A percentile compares a stretch with the other conserved stretches of the same genome.
These are phyloP conservation scores for Trichomonascaceae sp. DNA, from an alignment of 1,139 yeast genomes.

Conservation along the genomic window DNA sequence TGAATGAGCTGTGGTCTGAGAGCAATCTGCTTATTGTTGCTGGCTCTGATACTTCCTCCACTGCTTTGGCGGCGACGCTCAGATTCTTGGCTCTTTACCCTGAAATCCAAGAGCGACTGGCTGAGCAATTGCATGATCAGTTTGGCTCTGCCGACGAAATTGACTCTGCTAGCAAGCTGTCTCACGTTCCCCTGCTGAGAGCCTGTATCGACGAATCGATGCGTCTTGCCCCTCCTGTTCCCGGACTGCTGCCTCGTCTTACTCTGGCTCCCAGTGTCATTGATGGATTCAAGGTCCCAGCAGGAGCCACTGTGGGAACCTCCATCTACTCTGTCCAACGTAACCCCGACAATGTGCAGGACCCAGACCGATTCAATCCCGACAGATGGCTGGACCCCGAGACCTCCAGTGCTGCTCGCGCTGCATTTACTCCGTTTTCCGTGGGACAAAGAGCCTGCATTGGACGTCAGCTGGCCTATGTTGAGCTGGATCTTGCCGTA, in stretches of 20 bases:
- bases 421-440: constrained; percentile 10
- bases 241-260: constrained; percentile 10
- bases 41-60: constrained; percentile 12
- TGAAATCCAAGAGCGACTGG: constrained; percentile 7
- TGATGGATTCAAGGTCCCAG: constrained; percentile 9
- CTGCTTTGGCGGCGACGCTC: constrained; percentile 10
- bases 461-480: constrained; percentile 10
- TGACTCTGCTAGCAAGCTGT: constrained; percentile 3
- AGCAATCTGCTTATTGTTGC: constrained; percentile 12
- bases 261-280: constrained; percentile 6
- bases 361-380: constrained; percentile 9
- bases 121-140: constrained; percentile 6
- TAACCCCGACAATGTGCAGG: constrained; percentile 6
- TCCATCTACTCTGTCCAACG: constrained; percentile 10
- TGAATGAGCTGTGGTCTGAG: constrained; percentile 12
- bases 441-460: constrained; percentile 11
- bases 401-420: constrained; percentile 7
- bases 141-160: constrained; percentile 9
- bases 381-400: constrained; percentile 9
- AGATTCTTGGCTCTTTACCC: constrained; percentile 10
- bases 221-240: constrained; percentile 12
- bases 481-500: constrained; percentile 10
- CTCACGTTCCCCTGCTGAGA: constrained; percentile 8
- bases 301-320: constrained; percentile 10
- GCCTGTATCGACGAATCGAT: constrained; percentile 12